These are phyloP conservation scores for Calonectria crousiana DNA, from an alignment of 2,329 filamentous ascomycete genomes.

Conservation along the genomic window DNA sequence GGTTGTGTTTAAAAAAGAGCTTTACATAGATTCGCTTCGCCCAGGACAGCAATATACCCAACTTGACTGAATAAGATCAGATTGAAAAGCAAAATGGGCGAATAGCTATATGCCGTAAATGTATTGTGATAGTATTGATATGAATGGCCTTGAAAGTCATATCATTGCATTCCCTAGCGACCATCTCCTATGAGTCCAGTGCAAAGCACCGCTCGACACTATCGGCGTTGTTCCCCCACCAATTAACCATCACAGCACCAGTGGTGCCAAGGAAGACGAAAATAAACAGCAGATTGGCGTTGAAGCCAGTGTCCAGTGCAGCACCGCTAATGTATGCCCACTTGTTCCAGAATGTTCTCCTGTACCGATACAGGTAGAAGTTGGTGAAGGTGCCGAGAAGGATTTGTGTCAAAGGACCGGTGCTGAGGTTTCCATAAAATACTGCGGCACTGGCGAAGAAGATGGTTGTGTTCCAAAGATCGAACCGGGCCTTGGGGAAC, in stretches of 20 bases:
- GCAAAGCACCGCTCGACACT: constrained; percentile 72
- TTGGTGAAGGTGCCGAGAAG: constrained; percentile 73
- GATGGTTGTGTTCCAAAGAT: constrained; percentile 72
- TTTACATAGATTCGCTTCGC: neutral
- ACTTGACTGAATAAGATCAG: neutral
- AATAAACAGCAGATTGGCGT: constrained; percentile 71
- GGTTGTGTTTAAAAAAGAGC: neutral
- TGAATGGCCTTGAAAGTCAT: neutral
- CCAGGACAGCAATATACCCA: neutral
- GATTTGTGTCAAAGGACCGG: constrained; percentile 64
- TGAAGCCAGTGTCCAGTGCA: constrained; percentile 73
- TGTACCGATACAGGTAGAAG: constrained; percentile 67
- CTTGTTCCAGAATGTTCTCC: constrained; percentile 68
- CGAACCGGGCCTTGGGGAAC: constrained; percentile 66
- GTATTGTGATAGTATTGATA: neutral
- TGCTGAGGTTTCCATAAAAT: constrained; percentile 73
- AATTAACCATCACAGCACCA: constrained; percentile 68
- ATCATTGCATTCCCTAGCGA: neutral
- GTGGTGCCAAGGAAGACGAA: constrained; percentile 70
- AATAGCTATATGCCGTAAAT: neutral
- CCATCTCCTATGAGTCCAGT: constrained; percentile 35
- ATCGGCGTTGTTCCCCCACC: constrained; percentile 71
- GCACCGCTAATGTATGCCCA: constrained; percentile 73
- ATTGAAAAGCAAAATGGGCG: neutral
- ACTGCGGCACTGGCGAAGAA: constrained; percentile 67